Percentiles rank a stretch among this genome's conserved stretches.
Conservation (phyloP, 2,329 filamentous ascomycete species). For the Bisporella sp. region DNA sequence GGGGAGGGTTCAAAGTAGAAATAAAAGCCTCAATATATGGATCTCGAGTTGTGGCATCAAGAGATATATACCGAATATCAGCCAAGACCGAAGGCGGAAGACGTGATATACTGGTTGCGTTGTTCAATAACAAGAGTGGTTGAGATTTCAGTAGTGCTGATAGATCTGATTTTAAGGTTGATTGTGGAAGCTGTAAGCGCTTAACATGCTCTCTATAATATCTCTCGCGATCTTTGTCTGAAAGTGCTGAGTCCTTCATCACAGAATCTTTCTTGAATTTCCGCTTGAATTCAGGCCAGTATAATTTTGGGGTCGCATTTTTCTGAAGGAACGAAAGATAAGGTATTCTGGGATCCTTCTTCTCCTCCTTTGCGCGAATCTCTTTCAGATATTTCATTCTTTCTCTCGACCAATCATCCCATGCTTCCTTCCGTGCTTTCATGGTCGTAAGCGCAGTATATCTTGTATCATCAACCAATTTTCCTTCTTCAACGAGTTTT, state of each 20-base stretch:
- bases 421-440: constrained; percentile 73
- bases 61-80: constrained; percentile 64
- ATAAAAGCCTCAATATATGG: constrained; percentile 61
- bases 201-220: constrained; percentile 69
- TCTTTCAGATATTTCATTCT: constrained; percentile 68
- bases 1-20: constrained; percentile 52
- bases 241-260: constrained; percentile 67
- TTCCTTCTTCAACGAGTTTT: constrained; percentile 74
- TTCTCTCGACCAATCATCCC: constrained; percentile 75
- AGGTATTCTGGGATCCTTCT: constrained; percentile 73
- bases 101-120: constrained; percentile 44
- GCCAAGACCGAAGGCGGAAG: constrained; percentile 56
- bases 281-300: constrained; percentile 94
- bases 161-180: constrained; percentile 64
- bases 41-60: constrained; percentile 55
- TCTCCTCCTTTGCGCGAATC: constrained; percentile 66
- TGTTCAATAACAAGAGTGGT: constrained; percentile 52
- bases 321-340: constrained; percentile 78
- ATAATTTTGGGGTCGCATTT: constrained; percentile 82
- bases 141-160: constrained; percentile 56
- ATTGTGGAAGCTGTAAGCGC: constrained; percentile 57
- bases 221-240: constrained; percentile 74
- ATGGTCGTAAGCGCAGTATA: constrained; percentile 81
- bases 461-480: constrained; percentile 75
- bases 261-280: constrained; percentile 77